phyloP scores from a whole-genome alignment of 2,329 filamentous ascomycete genomes.

The Lecanosticta acicola region DNA sequence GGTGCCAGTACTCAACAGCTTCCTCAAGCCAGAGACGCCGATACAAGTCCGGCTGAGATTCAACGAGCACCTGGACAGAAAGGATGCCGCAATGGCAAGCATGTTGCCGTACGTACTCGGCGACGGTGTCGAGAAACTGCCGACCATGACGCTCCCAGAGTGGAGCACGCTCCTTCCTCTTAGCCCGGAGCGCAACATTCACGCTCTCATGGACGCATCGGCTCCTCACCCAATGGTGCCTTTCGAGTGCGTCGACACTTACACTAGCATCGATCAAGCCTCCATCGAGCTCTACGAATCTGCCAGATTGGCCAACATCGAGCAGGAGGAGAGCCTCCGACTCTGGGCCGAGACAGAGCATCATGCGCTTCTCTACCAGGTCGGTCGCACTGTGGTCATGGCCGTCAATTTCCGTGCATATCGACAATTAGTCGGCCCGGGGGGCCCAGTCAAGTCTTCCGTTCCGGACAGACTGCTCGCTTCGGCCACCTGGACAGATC shows the following conservation, averaged over 20 bases:
- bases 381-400: conserved; percentile 13
- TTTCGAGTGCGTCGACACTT: conserved; percentile 8
- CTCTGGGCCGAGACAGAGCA: conserved; percentile 15
- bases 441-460: conserved; percentile 44
- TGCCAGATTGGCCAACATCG: conserved; percentile 8
- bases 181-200: conserved; percentile 2
- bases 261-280: conserved; percentile 8
- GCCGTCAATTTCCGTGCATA: conserved; percentile 13
- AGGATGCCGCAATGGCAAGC: neutral
- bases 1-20: neutral
- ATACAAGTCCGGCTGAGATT: conserved; percentile 11
- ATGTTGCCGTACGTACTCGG: conserved; percentile 11
- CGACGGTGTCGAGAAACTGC: conserved; percentile 4
- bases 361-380: conserved; percentile 8
- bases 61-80: neutral
- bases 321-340: conserved; percentile 11
- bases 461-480: conserved; percentile 14
- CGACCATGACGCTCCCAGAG: conserved; percentile 9
- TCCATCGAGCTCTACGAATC: conserved; percentile 15
- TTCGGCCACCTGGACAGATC: conserved; percentile 2
- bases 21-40: neutral
- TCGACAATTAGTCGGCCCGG: conserved; percentile 17
- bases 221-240: conserved; percentile 15
- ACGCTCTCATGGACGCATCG: conserved; percentile 5
- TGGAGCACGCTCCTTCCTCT: conserved; percentile 10